These are phyloP conservation scores for Kalaharituber pfeilii DNA, from an alignment of 2,329 filamentous ascomycete species.

Conservation along the genomic window DNA sequence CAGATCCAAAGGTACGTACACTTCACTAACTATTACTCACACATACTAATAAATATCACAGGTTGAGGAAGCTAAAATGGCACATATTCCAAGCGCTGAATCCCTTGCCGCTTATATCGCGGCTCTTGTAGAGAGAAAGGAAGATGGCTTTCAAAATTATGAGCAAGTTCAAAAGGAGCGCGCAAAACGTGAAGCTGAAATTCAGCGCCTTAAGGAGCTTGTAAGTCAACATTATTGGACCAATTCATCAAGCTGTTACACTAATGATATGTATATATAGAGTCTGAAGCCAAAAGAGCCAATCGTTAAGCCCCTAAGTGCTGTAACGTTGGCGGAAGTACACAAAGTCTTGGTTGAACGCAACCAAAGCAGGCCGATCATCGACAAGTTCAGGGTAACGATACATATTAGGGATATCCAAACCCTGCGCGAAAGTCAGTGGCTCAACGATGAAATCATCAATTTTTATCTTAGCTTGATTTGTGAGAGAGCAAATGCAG, in stretches of 20 bases:
- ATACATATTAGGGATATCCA: slow-evolving; percentile 13
- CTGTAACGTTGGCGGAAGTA: neutral
- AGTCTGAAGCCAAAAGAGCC: neutral
- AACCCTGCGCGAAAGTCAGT: slow-evolving; percentile 9
- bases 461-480: slow-evolving; percentile 20
- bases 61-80: neutral
- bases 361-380: neutral
- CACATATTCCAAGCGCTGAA: neutral
- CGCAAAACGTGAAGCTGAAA: slow-evolving; percentile 9
- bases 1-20: neutral
- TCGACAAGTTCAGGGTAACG: slow-evolving; percentile 10
- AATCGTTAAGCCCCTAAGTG: neutral
- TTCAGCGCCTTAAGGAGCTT: slow-evolving; percentile 8
- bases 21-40: neutral
- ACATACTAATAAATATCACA: neutral
- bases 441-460: slow-evolving; percentile 23
- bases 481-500: slow-evolving; percentile 14
- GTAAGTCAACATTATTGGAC: slow-evolving; percentile 4
- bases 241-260: neutral
- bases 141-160: slow-evolving; percentile 8
- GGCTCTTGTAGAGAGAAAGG: neutral
- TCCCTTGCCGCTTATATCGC: neutral
- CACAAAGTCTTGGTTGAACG: slow-evolving; percentile 3
- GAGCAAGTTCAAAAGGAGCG: slow-evolving; percentile 9
- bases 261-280: neutral